Evolutionary conservation across 441 rosid species (phyloP), one percentile per base, ranked within the genome.

Genomic region (Lepidium campestre): DNA sequence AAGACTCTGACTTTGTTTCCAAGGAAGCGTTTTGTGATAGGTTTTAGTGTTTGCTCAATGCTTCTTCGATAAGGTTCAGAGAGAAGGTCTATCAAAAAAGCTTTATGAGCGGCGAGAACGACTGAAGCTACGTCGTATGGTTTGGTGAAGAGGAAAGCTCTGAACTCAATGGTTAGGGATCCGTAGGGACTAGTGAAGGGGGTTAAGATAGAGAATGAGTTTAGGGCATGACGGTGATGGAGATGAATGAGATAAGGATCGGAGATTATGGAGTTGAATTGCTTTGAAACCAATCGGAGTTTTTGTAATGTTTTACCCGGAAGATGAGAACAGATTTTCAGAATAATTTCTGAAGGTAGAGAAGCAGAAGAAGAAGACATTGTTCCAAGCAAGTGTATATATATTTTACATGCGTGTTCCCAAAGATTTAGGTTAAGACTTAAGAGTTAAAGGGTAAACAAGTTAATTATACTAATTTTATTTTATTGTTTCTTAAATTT

Each of bases 241-340:
- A 64, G 70, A 39, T n/a, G 59, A 29, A 46, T 15, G 25, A 64
- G 27, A 29, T 25, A 57, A 17, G 66, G 60, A 6, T 72, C 71
- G 4, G 66, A 56, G 47, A 65, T 49, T 17, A 65, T 1, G n/a
- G 75, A 64, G 47, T 72, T 65, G 34, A 49, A 72, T 49, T 64
- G 47, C 60, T 72, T 72, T 13, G 66, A 72, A 65, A 65, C 41
- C 48, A 57, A 47, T 22, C 75, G 47, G 47, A 72, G 54, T 4
- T 23, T 39, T 41, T 12, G 15, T 49, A 65, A 10, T 40, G 22
- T 32, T 72, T 65, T 65, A 47, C 66, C 22, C 4, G 66, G 48
- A 65, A 72, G 60, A 12, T 39, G 9, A 57, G 60, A 65, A 7
- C 64, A 20, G 60, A 72, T 65, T 32, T 35, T 57, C 40, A 57